Percentiles rank a stretch among this genome's conserved stretches.
Evolutionary conservation across 768 basidiomycete species (phyloP).

Genomic region (Boletus insuetus): DNA sequence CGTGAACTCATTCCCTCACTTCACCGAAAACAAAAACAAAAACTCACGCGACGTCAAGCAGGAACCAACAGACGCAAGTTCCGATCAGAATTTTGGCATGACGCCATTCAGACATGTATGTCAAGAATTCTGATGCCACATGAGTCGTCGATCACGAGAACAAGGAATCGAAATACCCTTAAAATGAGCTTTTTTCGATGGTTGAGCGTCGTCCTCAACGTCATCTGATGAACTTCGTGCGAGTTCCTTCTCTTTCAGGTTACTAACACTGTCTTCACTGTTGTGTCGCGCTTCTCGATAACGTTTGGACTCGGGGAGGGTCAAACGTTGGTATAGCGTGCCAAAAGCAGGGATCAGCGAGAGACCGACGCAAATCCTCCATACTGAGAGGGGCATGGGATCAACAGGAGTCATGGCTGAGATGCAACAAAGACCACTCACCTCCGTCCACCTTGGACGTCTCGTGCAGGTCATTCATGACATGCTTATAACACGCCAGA

Average conservation of each 20-base stretch:
- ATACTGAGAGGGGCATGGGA: constrained; percentile 38
- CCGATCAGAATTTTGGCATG: constrained; percentile 67
- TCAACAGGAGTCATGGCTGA: neutral
- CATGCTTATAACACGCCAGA: constrained; percentile 57
- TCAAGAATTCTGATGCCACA: constrained; percentile 48
- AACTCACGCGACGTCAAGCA: constrained; percentile 65
- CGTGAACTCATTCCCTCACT: neutral
- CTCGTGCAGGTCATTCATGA: constrained; percentile 58
- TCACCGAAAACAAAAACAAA: neutral
- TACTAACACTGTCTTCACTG: constrained; percentile 24
- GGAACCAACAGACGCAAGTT: constrained; percentile 69
- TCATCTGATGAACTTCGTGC: neutral
- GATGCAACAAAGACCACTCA: constrained; percentile 28
- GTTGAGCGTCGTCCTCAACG: constrained; percentile 9
- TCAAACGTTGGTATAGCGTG: constrained; percentile 74
- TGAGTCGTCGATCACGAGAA: neutral
- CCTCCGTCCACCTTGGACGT: constrained; percentile 69
- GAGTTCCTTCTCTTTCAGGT: constrained; percentile 33
- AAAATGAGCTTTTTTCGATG: constrained; percentile 50
- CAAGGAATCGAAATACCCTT: constrained; percentile 32
- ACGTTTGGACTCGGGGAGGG: constrained; percentile 65
- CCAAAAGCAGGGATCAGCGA: constrained; percentile 73
- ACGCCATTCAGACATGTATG: constrained; percentile 71
- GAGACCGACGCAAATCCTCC: constrained; percentile 73
- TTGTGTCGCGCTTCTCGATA: constrained; percentile 42